Evolutionary conservation across 495 filamentous ascomycete genomes (phyloP), one percentile per base, ranked within the genome.

Genomic region (Thermothielavioides terrestris): DNA sequence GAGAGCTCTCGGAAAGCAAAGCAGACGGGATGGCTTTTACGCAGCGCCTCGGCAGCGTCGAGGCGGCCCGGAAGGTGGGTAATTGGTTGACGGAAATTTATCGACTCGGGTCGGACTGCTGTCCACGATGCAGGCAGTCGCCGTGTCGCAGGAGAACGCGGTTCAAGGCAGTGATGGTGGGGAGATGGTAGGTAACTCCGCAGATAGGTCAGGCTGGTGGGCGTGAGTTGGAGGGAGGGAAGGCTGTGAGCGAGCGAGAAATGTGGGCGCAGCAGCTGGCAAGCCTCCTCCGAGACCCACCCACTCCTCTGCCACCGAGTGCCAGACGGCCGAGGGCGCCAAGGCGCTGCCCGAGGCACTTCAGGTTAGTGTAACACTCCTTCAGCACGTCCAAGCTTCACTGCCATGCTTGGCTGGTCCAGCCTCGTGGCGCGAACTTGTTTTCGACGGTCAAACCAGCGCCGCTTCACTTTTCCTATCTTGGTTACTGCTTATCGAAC

Each of bases 1-100:
- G 67, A 70, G 67, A 70, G 67, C 67, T 68, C n/a, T 31, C 37
- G 10, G 37, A 12, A 18, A 42, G 34, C 45, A 20, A 30, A 20
- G 30, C 28, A 27, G 43, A 49, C 18, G 30, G 35, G 22, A 38
- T 40, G 20, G 0, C 28, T 23, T 26, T n/a, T 11, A 35, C 30
- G 15, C 12, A 11, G 22, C 47, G 48, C 31, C n/a, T n/a, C n/a
- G 4, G 30, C 23, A 38, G 20, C 6, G 46, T 36, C n/a, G 39
- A 30, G 10, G 8, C n/a, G 10, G 39, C 27, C 11, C 4, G 10
- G 9, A 50, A 28, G 18, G 6, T 3, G 27, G 9, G 11, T 9
- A 22, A 50, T 23, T 37, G 44, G 31, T 50, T 37, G 40, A n/a
- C n/a, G n/a, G n/a, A n/a, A n/a, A n/a, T n/a, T n/a, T n/a, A n/a